Conservation (phyloP, 2,329 filamentous ascomycete genomes). For the Plectosphaerella cucumerina region DNA sequence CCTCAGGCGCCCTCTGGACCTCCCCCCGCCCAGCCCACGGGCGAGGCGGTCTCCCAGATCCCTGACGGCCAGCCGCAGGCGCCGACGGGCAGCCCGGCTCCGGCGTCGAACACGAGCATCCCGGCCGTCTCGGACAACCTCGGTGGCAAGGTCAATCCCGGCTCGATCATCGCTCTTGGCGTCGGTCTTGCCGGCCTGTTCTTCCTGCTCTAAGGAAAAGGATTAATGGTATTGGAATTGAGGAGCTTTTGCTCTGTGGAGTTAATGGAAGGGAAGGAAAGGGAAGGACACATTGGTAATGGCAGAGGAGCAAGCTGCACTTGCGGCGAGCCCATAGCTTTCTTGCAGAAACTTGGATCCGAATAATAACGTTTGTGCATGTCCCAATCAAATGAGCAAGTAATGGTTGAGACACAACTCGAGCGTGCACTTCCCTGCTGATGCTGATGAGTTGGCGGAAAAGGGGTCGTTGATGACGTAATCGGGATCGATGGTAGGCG, state of each 20-base stretch:
- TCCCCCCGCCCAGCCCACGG: constrained; percentile 5
- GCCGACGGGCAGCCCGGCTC: constrained; percentile 15
- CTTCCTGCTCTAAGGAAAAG: constrained; percentile 25
- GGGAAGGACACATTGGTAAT: too few relatives aligned
- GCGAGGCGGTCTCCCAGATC: constrained; percentile 17
- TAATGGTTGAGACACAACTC: too few relatives aligned
- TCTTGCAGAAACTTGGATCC: too few relatives aligned
- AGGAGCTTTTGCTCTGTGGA: not conserved
- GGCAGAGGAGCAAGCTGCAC: too few relatives aligned
- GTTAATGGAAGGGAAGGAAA: not conserved
- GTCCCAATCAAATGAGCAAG: too few relatives aligned
- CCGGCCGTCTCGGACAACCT: constrained; percentile 17
- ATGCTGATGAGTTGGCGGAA: too few relatives aligned
- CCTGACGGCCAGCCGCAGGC: constrained; percentile 25
- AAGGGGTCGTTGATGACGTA: too few relatives aligned
- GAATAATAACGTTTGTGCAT: too few relatives aligned
- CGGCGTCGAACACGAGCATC: constrained; percentile 14
- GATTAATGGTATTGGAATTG: too few relatives aligned
- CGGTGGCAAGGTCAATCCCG: constrained; percentile 22
- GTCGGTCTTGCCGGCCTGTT: constrained; percentile 27
- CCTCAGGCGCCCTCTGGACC: constrained; percentile 15
- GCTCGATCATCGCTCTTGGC: constrained; percentile 28
- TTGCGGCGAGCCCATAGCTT: too few relatives aligned
- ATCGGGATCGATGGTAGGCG: too few relatives aligned
- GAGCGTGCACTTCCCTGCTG: too few relatives aligned